Percentiles rank a stretch among this genome's conserved stretches.
Conservation (phyloP, 1,139 yeast species). For the Candida glucosophila region DNA sequence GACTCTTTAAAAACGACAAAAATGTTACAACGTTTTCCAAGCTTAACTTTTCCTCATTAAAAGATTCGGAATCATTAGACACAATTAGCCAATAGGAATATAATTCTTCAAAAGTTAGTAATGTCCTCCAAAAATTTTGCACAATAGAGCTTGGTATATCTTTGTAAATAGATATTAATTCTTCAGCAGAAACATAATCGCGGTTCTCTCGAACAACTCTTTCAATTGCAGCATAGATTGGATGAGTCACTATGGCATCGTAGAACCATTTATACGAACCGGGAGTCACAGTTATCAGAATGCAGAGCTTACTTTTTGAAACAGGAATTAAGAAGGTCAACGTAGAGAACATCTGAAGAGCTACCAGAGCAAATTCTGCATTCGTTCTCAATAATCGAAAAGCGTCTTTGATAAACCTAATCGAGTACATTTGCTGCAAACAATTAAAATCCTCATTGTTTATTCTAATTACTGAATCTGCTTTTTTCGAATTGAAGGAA, state of each 20-base stretch:
- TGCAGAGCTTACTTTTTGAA: constrained; percentile 23
- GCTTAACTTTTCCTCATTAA: constrained; percentile 35
- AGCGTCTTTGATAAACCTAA: constrained; percentile 15
- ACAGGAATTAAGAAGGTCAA: constrained; percentile 23
- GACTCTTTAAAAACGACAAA: constrained; percentile 41
- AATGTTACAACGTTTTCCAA: constrained; percentile 37
- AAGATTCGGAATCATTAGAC: constrained; percentile 63
- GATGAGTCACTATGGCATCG: constrained; percentile 10
- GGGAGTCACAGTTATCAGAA: constrained; percentile 29
- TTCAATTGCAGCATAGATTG: constrained; percentile 11
- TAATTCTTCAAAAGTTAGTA: constrained; percentile 30
- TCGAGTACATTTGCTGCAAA: constrained; percentile 14
- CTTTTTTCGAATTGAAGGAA: neutral
- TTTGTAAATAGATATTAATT: constrained; percentile 8
- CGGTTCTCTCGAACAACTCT: constrained; percentile 2
- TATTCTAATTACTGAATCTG: constrained; percentile 4
- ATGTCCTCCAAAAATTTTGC: constrained; percentile 22
- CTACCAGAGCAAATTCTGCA: constrained; percentile 6
- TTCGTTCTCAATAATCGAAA: constrained; percentile 11
- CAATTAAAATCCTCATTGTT: constrained; percentile 3
- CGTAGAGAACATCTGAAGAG: constrained; percentile 17
- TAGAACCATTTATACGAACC: constrained; percentile 24
- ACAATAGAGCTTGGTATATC: constrained; percentile 5
- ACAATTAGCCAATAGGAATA: constrained; percentile 46
- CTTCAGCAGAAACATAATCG: constrained; percentile 15